Evolutionary conservation across 345 rosid genomes (phyloP), one percentile per base, ranked within the genome.

Genomic region (Arabis hirsuta): DNA sequence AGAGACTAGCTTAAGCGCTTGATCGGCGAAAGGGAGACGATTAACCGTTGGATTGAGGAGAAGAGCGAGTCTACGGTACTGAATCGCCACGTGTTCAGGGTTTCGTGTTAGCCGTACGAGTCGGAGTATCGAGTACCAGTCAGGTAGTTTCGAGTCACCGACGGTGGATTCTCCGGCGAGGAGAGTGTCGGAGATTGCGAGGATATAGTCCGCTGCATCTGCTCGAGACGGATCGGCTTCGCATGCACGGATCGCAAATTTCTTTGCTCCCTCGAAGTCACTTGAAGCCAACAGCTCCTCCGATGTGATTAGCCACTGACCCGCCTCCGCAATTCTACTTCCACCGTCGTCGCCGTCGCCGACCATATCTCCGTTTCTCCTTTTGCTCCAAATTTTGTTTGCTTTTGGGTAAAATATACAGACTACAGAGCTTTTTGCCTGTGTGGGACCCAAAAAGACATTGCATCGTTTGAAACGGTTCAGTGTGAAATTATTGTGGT

Each of bases 121-220:
- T 67, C 92, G 97, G 56, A 93, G 90, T 52, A 90, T 73, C 4
- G 83, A 77, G 69, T 90, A 93, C 87, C 86, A 93, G 68, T 90
- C 94, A 2, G 70, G 80, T 61, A 77, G 48, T 69, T 71, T 65
- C 22, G 77, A 65, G 10, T 69, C 55, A 32, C 77, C 67, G 60
- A 65, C 11, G 3, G 34, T 67, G 3, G 85, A 43, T 67, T 88
- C 87, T 24, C 85, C 85, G 56, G 89, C 86, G 64, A 92, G 62
- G 9, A 90, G 82, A 38, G 96, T 86, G 81, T 90, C 98, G 66
- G 85, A 82, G 13, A 92, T 84, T 58, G 96, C 90, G 32, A 93
- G 86, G 58, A 93, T 81, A 66, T 80, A 87, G 73, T 84, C 91
- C 0, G 94, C 83, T 19, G 71, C 69, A 14, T 83, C 81, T 27